Evolutionary conservation across 2,329 filamentous ascomycete species (phyloP).

Genomic region (Aureobasidium lini): DNA sequence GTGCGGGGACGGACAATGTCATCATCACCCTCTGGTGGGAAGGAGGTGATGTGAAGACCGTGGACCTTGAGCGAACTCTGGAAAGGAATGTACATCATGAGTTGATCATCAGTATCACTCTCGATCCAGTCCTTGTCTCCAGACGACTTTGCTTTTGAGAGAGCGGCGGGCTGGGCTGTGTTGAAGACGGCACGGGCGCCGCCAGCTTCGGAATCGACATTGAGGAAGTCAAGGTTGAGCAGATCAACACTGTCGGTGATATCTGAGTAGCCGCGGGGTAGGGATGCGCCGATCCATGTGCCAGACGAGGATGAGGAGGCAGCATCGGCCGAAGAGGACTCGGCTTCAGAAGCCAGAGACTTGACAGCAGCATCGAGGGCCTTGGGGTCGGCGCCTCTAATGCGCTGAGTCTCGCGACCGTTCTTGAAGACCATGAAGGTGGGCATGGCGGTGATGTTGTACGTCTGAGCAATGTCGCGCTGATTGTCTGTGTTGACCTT

Average conservation of each 20-base stretch:
- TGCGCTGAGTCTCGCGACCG: slow-evolving; percentile 29
- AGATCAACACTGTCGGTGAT: slow-evolving; percentile 76
- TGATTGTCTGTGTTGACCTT: slow-evolving; percentile 81
- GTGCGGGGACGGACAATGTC: slow-evolving; percentile 72
- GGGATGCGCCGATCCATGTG: slow-evolving; percentile 64
- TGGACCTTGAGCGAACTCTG: slow-evolving; percentile 83
- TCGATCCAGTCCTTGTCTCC: slow-evolving; percentile 75
- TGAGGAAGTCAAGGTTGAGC: slow-evolving; percentile 76
- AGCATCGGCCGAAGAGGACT: slow-evolving; percentile 27
- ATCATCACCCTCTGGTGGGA: slow-evolving; percentile 58
- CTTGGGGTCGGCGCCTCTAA: slow-evolving; percentile 60
- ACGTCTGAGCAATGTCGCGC: slow-evolving; percentile 63
- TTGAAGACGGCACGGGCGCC: slow-evolving; percentile 68
- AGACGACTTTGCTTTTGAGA: slow-evolving; percentile 50
- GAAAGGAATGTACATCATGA: slow-evolving; percentile 89
- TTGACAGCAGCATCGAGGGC: slow-evolving; percentile 65
- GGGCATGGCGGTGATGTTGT: slow-evolving; percentile 70
- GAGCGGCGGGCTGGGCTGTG: slow-evolving; percentile 54
- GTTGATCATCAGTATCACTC: slow-evolving; percentile 93
- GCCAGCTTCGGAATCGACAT: slow-evolving; percentile 71
- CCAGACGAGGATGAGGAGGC: slow-evolving; percentile 34
- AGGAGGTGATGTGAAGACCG: slow-evolving; percentile 76
- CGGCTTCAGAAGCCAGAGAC: slow-evolving; percentile 48
- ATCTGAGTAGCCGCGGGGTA: slow-evolving; percentile 76
- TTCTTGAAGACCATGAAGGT: slow-evolving; percentile 71